Evolutionary conservation across 352 stramenopile genomes (phyloP).

Genomic region (Pelagophyceae sp.): DNA sequence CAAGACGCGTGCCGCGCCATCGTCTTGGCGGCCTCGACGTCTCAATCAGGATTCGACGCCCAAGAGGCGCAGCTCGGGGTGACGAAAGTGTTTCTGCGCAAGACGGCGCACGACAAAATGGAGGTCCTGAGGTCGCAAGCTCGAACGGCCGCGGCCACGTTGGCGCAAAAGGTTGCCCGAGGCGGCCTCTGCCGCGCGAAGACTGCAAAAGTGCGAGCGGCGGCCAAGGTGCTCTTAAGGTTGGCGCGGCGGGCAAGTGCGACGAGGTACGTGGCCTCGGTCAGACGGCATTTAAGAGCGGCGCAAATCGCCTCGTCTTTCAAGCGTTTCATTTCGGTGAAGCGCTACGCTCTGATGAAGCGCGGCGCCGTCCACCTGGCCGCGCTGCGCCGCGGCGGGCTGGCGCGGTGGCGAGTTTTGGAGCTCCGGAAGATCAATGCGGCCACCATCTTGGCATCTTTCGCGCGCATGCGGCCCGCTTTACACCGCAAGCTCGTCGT

Average conservation of each 20-base stretch:
- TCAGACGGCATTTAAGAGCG: neutral
- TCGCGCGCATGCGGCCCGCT: neutral
- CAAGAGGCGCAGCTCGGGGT: slow-evolving; percentile 44
- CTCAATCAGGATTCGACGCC: neutral
- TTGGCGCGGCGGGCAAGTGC: neutral
- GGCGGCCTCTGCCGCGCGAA: neutral
- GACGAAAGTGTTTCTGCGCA: slow-evolving; percentile 61
- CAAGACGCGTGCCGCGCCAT: neutral
- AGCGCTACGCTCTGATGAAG: neutral
- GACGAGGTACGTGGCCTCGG: neutral
- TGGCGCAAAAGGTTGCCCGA: neutral
- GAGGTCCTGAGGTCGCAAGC: slow-evolving; percentile 26
- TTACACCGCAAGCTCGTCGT: neutral
- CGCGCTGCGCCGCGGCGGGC: neutral
- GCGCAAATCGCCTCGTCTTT: neutral
- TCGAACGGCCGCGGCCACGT: neutral
- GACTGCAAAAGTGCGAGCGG: neutral
- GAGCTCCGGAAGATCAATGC: neutral
- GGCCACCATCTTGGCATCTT: neutral
- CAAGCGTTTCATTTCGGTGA: neutral
- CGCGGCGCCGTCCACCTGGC: neutral
- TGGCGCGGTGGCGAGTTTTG: neutral
- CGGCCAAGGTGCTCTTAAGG: neutral
- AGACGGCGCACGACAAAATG: slow-evolving; percentile 58
- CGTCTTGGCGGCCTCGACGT: no score